Base-by-base conservation (phyloP, 306 rosid species). In the Sindora glabra region DNA sequence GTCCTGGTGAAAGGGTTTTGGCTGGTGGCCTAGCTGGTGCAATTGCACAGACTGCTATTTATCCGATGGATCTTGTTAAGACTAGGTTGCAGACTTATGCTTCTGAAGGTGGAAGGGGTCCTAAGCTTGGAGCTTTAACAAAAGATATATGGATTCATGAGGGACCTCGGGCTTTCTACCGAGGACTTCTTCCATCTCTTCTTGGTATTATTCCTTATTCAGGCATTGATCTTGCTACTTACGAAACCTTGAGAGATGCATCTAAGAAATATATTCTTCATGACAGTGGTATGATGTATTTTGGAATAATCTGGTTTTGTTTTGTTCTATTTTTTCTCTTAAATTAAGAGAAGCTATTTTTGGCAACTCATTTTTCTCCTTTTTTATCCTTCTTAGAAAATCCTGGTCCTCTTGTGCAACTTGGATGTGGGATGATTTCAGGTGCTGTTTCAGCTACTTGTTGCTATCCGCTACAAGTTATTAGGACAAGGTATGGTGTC, bases 11-110 rank as follows among this genome's bases (percentile, higher is more conserved):
- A 29, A 74, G 84, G 68, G 65, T 79, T 37, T 51, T 79, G 37
- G 80, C 84, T 4, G 84, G 84, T 51, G 84, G 84, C 40, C 65
- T 74, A 72, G 84, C 84, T 24, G 84, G 84, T 67, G 80, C 80
- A 12, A 22, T 79, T 70, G 80, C 84, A 33, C 84, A 79, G 63
- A 67, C 70, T 32, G 77, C 63, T 56, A 52, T 79, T 65, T 79
- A 79, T 40, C 84, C 84, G 0, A 2, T 79, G 69, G 84, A 79
- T 74, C 80, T 79, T 30, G 56, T 79, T 60, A 79, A 79, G 70
- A 79, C 84, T 62, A 74, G 84, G 67, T 62, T 79, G 39, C 84
- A 79, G 56, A 79, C 84, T 62, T 70, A 65, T 62, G 63, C 75
- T 56, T 62, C 84, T 56, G 77, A 78, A 42, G 60, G 77, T 50